Percentiles rank a stretch among this genome's conserved stretches.
Conservation (phyloP, 2,329 filamentous ascomycete genomes). For the Fusarium buharicum region DNA sequence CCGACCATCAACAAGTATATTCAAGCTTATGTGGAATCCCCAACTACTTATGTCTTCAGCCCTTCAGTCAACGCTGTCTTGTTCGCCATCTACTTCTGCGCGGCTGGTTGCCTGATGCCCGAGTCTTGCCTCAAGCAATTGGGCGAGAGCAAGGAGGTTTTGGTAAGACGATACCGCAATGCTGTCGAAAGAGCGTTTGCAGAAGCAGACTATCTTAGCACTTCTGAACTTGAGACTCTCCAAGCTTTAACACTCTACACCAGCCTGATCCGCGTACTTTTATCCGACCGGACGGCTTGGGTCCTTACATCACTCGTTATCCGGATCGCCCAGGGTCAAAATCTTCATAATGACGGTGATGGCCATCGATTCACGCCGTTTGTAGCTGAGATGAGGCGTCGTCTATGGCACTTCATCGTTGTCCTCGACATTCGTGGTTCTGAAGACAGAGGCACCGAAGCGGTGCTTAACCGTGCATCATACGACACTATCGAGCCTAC, state of each 20-base stretch:
- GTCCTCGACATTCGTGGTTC: conserved; percentile 67
- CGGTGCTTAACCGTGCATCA: conserved; percentile 54
- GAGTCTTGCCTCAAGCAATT: conserved; percentile 48
- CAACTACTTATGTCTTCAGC: conserved; percentile 24
- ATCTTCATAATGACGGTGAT: conserved; percentile 56
- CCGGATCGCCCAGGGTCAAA: conserved; percentile 56
- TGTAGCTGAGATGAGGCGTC: conserved; percentile 68
- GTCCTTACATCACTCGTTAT: conserved; percentile 54
- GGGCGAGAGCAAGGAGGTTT: conserved; percentile 49
- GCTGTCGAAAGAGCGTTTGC: conserved; percentile 53
- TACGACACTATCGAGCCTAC: conserved; percentile 61
- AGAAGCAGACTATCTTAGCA: conserved; percentile 57
- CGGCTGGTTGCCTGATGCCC: conserved; percentile 50
- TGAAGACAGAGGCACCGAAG: conserved; percentile 63
- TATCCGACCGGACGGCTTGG: conserved; percentile 55
- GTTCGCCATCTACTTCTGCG: conserved; percentile 58
- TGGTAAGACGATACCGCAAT: conserved; percentile 48
- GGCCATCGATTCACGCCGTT: conserved; percentile 56
- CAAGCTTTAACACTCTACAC: conserved; percentile 57
- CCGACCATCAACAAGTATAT: conserved; percentile 51
- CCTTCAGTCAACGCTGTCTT: conserved; percentile 51
- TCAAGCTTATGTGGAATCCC: conserved; percentile 42
- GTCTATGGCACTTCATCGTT: conserved; percentile 71
- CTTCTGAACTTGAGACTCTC: conserved; percentile 52
- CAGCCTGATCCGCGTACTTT: conserved; percentile 52